Evolutionary conservation across 345 rosid genomes (phyloP).

Genomic region (Cardiospermum halicacabum): DNA sequence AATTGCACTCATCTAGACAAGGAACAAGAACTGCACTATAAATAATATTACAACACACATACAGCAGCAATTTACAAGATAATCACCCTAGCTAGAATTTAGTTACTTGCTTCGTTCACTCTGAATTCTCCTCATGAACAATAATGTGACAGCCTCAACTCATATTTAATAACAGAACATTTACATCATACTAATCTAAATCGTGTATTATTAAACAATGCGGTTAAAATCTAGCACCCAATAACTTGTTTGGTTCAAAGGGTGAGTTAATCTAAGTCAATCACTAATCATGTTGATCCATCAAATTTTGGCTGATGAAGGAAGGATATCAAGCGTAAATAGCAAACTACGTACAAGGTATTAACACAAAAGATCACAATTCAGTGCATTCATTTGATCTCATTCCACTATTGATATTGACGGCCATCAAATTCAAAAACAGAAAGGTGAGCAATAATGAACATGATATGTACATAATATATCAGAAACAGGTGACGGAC

Average conservation of each 20-base stretch:
- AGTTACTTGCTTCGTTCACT: neutral
- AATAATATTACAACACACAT: neutral
- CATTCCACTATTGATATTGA: too few species aligned
- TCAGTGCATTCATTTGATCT: too few species aligned
- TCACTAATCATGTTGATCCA: neutral
- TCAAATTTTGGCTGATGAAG: neutral
- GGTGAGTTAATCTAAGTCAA: neutral
- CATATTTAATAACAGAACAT: neutral
- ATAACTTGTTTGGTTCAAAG: neutral
- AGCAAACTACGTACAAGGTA: too few species aligned
- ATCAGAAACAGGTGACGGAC: neutral
- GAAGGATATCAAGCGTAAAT: neutral
- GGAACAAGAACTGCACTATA: neutral
- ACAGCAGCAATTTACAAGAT: neutral
- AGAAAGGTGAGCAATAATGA: too few species aligned
- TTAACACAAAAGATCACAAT: too few species aligned
- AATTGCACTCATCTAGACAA: neutral
- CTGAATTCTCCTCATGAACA: neutral
- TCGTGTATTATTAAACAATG: neutral
- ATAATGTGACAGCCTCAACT: neutral
- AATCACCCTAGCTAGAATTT: too few species aligned
- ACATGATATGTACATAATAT: neutral
- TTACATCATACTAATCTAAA: neutral
- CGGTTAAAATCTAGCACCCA: neutral
- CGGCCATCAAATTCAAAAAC: too few species aligned